phyloP scores from a whole-genome alignment of 2,329 filamentous ascomycete species.

The Curvularia eragrostidis region DNA sequence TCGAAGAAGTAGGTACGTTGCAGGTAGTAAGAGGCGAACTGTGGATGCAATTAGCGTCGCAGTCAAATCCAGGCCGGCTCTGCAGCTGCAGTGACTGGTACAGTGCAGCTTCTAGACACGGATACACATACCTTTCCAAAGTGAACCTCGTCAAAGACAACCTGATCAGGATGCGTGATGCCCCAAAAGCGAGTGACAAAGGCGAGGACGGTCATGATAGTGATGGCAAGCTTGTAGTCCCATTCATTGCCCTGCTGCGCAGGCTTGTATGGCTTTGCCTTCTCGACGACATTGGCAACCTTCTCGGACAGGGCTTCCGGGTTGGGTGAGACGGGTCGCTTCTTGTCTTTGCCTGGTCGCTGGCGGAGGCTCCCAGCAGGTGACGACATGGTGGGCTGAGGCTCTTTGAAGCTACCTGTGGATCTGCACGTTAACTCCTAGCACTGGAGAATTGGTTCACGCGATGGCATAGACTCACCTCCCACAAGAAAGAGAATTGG shows the following conservation, averaged over 20 bases:
- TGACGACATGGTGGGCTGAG: constrained; percentile 46
- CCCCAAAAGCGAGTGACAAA: constrained; percentile 96
- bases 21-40: constrained; percentile 76
- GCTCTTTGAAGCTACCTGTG: constrained; percentile 38
- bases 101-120: neutral
- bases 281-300: constrained; percentile 37
- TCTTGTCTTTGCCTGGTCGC: constrained; percentile 49
- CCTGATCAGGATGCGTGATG: constrained; percentile 92
- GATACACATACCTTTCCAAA: constrained; percentile 88
- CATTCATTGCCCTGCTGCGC: constrained; percentile 65
- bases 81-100: neutral
- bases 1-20: constrained; percentile 99
- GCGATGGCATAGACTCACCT: constrained; percentile 28
- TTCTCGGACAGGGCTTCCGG: constrained; percentile 42
- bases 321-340: constrained; percentile 47
- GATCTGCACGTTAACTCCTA: constrained; percentile 22
- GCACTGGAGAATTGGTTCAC: neutral
- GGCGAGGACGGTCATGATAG: constrained; percentile 78
- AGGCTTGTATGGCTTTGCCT: constrained; percentile 44
- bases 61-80: neutral
- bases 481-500: constrained; percentile 26
- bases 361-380: constrained; percentile 48
- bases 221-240: constrained; percentile 82
- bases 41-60: constrained; percentile 26
- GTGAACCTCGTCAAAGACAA: constrained; percentile 98